These are phyloP conservation scores for Aspergillus conjunctus DNA, from an alignment of 495 filamentous ascomycete species.

Conservation along the genomic window DNA sequence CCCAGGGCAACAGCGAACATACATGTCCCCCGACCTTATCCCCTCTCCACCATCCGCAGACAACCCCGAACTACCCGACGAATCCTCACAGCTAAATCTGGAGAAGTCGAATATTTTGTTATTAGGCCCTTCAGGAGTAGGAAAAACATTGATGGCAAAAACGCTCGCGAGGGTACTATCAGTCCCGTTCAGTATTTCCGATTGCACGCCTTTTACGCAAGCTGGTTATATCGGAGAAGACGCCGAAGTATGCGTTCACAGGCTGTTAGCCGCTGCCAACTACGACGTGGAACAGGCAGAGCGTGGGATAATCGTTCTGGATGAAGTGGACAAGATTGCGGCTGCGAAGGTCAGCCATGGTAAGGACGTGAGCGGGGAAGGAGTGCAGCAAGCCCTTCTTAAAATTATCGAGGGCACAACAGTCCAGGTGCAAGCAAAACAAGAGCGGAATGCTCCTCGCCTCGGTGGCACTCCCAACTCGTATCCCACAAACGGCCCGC, in stretches of 20 bases:
- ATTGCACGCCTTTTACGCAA: slow-evolving; percentile 96
- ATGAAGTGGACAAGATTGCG: slow-evolving; percentile 97
- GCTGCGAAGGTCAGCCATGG: slow-evolving; percentile 67
- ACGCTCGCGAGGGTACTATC: slow-evolving; percentile 77
- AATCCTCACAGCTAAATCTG: slow-evolving; percentile 69
- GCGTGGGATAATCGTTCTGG: slow-evolving; percentile 89
- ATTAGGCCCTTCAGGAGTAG: slow-evolving; percentile 91
- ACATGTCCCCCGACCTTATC: slow-evolving; percentile 31
- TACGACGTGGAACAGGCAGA: slow-evolving; percentile 87
- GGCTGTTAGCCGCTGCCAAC: slow-evolving; percentile 84
- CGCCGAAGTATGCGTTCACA: slow-evolving; percentile 87
- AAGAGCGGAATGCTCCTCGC: slow-evolving; percentile 62
- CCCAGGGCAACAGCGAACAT: slow-evolving; percentile 68
- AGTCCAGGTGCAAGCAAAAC: slow-evolving; percentile 79
- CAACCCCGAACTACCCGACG: slow-evolving; percentile 44
- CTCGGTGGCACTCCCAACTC: slow-evolving; percentile 44
- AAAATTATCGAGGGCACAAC: slow-evolving; percentile 98
- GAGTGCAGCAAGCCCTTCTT: slow-evolving; percentile 92
- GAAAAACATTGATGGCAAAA: slow-evolving; percentile 94
- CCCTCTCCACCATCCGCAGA: slow-evolving; percentile 30
- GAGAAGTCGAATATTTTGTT: slow-evolving; percentile 97
- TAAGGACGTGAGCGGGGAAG: slow-evolving; percentile 88
- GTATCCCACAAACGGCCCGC: slow-evolving; percentile 53
- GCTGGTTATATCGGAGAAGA: slow-evolving; percentile 98
- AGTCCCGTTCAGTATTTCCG: slow-evolving; percentile 95